Evolutionary conservation across 495 filamentous ascomycete genomes (phyloP).

Genomic region (Aspergillus bridgeri): DNA sequence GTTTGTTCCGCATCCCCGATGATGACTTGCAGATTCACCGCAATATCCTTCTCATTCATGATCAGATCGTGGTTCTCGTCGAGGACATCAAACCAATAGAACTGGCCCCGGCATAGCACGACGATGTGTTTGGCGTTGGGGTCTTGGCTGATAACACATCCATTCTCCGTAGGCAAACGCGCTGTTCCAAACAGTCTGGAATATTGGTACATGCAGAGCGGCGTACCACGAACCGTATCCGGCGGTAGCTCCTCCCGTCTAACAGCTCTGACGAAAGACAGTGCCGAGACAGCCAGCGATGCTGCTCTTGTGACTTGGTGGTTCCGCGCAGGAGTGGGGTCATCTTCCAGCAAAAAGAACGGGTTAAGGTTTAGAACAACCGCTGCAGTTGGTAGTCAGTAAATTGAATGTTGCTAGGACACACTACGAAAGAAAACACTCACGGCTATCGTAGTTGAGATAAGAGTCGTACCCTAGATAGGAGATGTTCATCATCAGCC

Average conservation of each 20-base stretch:
- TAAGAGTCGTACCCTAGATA: conserved; percentile 96
- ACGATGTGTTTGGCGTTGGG: conserved; percentile 84
- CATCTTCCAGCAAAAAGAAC: conserved; percentile 96
- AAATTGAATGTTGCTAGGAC: background rate
- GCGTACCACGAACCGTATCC: conserved; percentile 76
- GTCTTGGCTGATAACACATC: conserved; percentile 94
- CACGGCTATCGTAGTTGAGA: conserved; percentile 91
- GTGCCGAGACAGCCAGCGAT: conserved; percentile 82
- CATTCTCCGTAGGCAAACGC: conserved; percentile 89
- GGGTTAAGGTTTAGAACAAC: conserved; percentile 97
- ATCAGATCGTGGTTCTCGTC: conserved; percentile 93
- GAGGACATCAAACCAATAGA: conserved; percentile 98
- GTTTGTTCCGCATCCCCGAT: conserved; percentile 85
- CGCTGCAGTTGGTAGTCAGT: conserved; percentile 39
- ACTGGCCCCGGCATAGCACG: conserved; percentile 92
- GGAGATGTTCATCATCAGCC: conserved; percentile 9
- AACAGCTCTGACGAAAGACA: conserved; percentile 91
- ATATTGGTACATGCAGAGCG: conserved; percentile 97
- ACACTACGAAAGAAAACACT: conserved; percentile 17
- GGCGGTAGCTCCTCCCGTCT: conserved; percentile 90
- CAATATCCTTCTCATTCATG: conserved; percentile 94
- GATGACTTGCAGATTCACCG: conserved; percentile 88
- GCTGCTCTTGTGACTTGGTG: conserved; percentile 95
- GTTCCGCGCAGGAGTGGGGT: conserved; percentile 91
- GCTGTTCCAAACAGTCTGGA: conserved; percentile 94